Conservation (phyloP, 106 monocot genomes). For the Allium cepa region DNA sequence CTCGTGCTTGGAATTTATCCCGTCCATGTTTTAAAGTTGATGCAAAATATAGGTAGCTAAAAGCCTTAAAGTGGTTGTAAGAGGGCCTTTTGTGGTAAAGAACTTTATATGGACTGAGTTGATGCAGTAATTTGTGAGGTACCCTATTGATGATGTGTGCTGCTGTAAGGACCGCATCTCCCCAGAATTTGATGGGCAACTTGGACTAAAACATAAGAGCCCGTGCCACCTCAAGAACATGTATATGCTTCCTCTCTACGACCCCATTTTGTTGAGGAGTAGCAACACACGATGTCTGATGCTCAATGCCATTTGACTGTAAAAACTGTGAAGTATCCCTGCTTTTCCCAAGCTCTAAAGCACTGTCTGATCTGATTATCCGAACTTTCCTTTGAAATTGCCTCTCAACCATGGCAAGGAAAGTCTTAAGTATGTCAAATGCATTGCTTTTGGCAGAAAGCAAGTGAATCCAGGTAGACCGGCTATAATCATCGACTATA, state of each 20-base stretch:
- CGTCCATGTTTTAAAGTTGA: too few relatives aligned
- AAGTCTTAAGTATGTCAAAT: background rate
- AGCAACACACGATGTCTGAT: background rate
- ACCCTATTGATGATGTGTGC: background rate
- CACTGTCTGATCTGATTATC: background rate
- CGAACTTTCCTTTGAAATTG: too few relatives aligned
- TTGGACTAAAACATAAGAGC: background rate
- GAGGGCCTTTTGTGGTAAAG: too few relatives aligned
- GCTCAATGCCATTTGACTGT: too few relatives aligned
- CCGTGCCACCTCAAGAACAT: background rate
- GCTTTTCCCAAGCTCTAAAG: too few relatives aligned
- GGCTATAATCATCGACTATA: constrained; percentile 3
- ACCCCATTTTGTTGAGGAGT: constrained; percentile 1
- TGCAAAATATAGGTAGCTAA: background rate
- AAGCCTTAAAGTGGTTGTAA: background rate
- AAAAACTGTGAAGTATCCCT: too few relatives aligned
- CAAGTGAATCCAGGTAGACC: background rate
- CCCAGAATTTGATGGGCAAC: background rate
- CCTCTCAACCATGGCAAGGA: background rate
- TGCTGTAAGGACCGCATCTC: background rate
- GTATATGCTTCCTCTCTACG: background rate
- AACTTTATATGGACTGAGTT: too few relatives aligned
- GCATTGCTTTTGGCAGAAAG: background rate
- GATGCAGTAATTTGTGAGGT: background rate
- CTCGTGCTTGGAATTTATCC: background rate